Base-by-base conservation (phyloP, 129 eudicot species). In the Flaveria sonorensis region DNA sequence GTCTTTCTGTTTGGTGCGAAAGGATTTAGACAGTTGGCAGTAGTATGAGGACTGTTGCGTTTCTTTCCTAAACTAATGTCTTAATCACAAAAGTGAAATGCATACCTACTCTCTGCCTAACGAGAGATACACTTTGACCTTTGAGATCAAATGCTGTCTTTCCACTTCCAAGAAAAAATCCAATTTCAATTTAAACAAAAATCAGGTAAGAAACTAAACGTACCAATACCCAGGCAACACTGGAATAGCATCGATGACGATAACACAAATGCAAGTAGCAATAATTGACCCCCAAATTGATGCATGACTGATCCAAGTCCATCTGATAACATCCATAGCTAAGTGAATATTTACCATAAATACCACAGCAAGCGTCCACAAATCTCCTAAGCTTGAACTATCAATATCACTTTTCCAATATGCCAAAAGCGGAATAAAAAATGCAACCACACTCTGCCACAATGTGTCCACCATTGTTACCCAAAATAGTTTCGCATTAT, bases 201-300 rank as follows among this genome's bases (percentile, higher is more conserved):
- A 69, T 59, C 2, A 3, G 70, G 30, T 21, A 79, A 78, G 77
- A 43, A 73, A 74, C 19, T 19, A 60, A 18, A 81, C 86, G 69
- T 89, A 94, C 98, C 98, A 91, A 92, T 84, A 94, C 40, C 98
- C 98, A 43, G 92, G 89, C 75, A 94, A 77, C n/a, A 78, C 8
- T 0, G 96, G 92, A 39, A 94, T 26, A 47, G 83, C 79, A 74
- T 94, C 98, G 16, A 94, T 87, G 56, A 88, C 39, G 61, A 94
- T 83, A 83, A 94, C 96, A 78, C 93, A 89, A 51, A 94, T 72
- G 82, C 89, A 89, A 52, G 99, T 94, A 7, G 92, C 96, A 60
- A 86, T 0, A 62, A 89, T 89, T 1, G 99, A 87, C 30, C 97
- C 97, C 99, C 99, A 94, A 64, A 94, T 83, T 68, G 88, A 77